Conservation (phyloP, 164 flowering plant species). For the Kalanchoe fedtschenkoi region DNA sequence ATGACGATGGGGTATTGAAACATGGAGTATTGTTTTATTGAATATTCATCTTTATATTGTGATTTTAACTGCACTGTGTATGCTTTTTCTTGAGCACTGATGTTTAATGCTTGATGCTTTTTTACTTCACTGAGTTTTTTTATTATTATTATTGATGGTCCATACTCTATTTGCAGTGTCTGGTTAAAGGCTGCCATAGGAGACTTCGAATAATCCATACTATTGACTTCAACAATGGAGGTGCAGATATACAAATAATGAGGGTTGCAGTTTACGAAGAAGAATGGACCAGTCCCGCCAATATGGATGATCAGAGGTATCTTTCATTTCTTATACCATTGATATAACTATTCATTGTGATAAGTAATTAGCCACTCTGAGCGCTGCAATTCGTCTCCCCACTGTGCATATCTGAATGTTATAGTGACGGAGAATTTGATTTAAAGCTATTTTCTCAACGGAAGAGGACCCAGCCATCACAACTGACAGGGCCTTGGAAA, state of each 20-base stretch:
- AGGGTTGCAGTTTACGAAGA: constrained; percentile 93
- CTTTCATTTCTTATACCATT: neutral
- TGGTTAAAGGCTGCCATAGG: constrained; percentile 93
- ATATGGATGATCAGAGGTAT: constrained; percentile 51
- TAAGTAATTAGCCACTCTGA: neutral
- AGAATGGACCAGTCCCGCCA: constrained; percentile 67
- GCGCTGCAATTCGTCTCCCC: neutral
- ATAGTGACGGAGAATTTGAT: constrained; percentile 60
- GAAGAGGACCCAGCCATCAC: constrained; percentile 59
- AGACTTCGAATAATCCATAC: constrained; percentile 91
- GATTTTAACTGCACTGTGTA: neutral
- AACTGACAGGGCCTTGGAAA: constrained; percentile 81
- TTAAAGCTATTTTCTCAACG: constrained; percentile 74
- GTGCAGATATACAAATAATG: constrained; percentile 79
- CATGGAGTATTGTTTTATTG: neutral
- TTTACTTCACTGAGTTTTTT: neutral
- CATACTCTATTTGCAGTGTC: constrained; percentile 38
- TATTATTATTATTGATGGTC: constrained; percentile 7
- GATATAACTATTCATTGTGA: neutral
- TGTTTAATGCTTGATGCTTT: neutral
- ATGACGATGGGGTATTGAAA: neutral
- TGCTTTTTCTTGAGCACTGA: neutral
- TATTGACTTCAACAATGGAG: constrained; percentile 78
- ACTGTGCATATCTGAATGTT: neutral
- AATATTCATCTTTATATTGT: neutral